phyloP scores from a whole-genome alignment of 1,284 basidiomycete genomes.

The Marasmius tenuissimus region DNA sequence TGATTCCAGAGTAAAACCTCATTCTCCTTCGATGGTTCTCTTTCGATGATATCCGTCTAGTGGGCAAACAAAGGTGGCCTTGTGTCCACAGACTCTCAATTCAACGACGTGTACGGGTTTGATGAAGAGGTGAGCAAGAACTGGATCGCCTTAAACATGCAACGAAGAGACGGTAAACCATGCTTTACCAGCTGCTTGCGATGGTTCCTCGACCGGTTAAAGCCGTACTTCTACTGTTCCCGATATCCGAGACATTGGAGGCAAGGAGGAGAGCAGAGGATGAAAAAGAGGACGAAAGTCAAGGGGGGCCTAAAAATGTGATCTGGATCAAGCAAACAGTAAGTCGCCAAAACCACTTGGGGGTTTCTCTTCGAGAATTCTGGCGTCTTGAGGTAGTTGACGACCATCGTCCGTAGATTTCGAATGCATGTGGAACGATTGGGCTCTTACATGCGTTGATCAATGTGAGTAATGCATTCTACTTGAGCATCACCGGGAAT shows the following conservation, averaged over 20 bases:
- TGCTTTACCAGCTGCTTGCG: conserved; percentile 4
- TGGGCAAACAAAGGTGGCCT: conserved; percentile 81
- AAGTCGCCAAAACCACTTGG: neutral
- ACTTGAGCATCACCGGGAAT: neutral
- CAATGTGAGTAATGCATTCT: conserved; percentile 50
- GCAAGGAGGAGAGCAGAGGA: conserved; percentile 10
- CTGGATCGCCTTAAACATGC: neutral
- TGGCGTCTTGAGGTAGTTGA: neutral
- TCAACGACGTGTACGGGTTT: conserved; percentile 82
- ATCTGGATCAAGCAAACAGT: conserved; percentile 16
- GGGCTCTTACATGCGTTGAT: conserved; percentile 80
- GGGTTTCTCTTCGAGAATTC: neutral
- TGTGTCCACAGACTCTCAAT: conserved; percentile 53
- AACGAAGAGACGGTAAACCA: neutral
- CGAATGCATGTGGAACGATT: conserved; percentile 89
- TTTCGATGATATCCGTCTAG: conserved; percentile 34
- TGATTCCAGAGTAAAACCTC: neutral
- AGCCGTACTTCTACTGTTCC: conserved; percentile 13
- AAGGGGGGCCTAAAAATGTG: neutral
- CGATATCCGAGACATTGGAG: conserved; percentile 10
- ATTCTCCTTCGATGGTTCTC: neutral
- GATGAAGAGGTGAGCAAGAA: conserved; percentile 59
- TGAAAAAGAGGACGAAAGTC: conserved; percentile 5
- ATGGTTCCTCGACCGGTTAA: conserved; percentile 13
- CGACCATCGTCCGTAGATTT: conserved; percentile 51